A percentile compares a stretch with the other conserved stretches of the same genome.
Evolutionary conservation across 2,329 filamentous ascomycete genomes (phyloP).

Genomic region (Neofusicoccum ribis): DNA sequence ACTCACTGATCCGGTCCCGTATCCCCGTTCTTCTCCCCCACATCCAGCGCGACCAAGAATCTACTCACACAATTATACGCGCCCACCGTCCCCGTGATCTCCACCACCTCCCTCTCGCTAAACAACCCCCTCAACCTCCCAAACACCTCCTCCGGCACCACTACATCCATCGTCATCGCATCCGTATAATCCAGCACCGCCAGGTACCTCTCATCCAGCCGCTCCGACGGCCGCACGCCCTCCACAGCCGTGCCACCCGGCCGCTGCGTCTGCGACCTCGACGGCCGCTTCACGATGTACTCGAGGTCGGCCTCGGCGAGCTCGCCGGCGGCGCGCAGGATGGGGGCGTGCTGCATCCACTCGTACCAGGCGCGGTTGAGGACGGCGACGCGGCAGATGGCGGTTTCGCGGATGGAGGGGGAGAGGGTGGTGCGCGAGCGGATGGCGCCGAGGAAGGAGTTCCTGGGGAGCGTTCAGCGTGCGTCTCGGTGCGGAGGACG

Average conservation of each 20-base stretch:
- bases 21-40: conserved; percentile 45
- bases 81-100: conserved; percentile 76
- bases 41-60: conserved; percentile 79
- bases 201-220: conserved; percentile 62
- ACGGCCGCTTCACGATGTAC: conserved; percentile 24
- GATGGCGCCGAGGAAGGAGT: conserved; percentile 57
- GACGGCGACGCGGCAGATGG: conserved; percentile 78
- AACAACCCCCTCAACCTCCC: conserved; percentile 62
- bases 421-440: conserved; percentile 54
- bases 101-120: conserved; percentile 71
- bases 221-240: conserved; percentile 16
- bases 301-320: conserved; percentile 54
- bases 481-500: no score
- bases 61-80: conserved; percentile 84
- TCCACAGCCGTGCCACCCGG: conserved; percentile 16
- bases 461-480: conserved; percentile 36
- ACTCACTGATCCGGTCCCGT: neutral
- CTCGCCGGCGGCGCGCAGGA: conserved; percentile 58
- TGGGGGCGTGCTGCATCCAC: conserved; percentile 75
- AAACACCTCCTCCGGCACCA: conserved; percentile 70
- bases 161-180: conserved; percentile 76
- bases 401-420: conserved; percentile 66
- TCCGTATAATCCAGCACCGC: conserved; percentile 74
- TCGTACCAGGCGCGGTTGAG: conserved; percentile 84
- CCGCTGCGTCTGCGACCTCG: neutral